These are phyloP conservation scores for Phytopythium helicoides DNA, from an alignment of 352 stramenopile genomes.

Conservation along the genomic window DNA sequence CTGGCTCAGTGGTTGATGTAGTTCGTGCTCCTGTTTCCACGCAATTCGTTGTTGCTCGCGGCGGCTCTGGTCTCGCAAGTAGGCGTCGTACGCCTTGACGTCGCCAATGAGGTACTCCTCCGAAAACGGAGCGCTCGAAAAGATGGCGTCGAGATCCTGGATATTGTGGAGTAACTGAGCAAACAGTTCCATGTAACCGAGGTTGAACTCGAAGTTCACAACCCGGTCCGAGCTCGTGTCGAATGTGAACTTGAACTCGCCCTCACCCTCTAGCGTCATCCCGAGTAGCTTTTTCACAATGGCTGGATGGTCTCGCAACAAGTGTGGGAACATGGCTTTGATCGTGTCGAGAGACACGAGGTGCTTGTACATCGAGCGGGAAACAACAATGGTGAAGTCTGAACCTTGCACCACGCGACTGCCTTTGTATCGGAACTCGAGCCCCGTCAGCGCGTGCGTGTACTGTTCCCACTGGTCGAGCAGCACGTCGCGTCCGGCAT, in stretches of 20 bases:
- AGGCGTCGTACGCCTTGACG: slow-evolving; percentile 20
- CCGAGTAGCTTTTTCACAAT: slow-evolving; percentile 32
- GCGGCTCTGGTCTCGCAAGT: not conserved
- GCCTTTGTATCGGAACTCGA: slow-evolving; percentile 37
- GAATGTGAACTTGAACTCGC: slow-evolving; percentile 43
- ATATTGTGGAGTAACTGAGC: slow-evolving; percentile 37
- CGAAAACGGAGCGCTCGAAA: slow-evolving; percentile 39
- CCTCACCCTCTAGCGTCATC: slow-evolving; percentile 23
- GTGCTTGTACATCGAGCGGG: slow-evolving; percentile 35
- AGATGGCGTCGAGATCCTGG: slow-evolving; percentile 30
- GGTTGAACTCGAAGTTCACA: slow-evolving; percentile 38
- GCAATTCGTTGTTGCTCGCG: not conserved
- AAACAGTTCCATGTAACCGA: slow-evolving; percentile 43
- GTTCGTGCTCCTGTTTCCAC: not conserved
- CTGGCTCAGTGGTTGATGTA: not conserved
- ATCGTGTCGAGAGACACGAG: slow-evolving; percentile 42
- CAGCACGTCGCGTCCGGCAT: slow-evolving; percentile 37
- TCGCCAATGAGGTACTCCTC: slow-evolving; percentile 57
- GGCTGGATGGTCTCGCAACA: slow-evolving; percentile 17
- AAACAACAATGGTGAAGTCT: slow-evolving; percentile 29
- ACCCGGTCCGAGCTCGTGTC: slow-evolving; percentile 32
- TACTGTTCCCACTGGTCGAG: slow-evolving; percentile 53
- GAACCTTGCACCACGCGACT: slow-evolving; percentile 19
- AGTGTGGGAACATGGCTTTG: slow-evolving; percentile 49
- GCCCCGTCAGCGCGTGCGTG: slow-evolving; percentile 29